These are phyloP conservation scores for Auriscalpium orientale DNA, from an alignment of 768 basidiomycete species.

Conservation along the genomic window DNA sequence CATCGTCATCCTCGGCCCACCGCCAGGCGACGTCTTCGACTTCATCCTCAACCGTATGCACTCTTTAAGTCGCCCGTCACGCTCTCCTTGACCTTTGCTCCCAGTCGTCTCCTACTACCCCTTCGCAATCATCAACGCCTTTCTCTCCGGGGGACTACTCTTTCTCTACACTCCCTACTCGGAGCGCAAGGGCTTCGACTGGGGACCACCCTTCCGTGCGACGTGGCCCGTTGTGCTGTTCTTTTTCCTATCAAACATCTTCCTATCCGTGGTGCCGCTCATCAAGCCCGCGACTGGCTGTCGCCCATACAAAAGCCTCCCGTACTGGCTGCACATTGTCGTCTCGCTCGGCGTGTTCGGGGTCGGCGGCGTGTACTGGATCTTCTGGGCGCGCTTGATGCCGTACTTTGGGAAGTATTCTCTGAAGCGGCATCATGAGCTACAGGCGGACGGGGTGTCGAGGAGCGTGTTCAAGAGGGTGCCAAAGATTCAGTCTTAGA, in stretches of 20 bases:
- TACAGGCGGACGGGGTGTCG: slow-evolving; percentile 44
- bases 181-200: slow-evolving; percentile 35
- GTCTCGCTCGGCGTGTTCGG: slow-evolving; percentile 19
- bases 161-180: slow-evolving; percentile 40
- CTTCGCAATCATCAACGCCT: slow-evolving; percentile 46
- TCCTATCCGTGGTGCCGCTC: slow-evolving; percentile 54
- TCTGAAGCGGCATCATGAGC: slow-evolving; percentile 18
- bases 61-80: slow-evolving; percentile 33
- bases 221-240: slow-evolving; percentile 39
- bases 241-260: slow-evolving; percentile 60
- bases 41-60: slow-evolving; percentile 59
- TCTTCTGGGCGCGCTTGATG: slow-evolving; percentile 20
- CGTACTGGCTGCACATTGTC: slow-evolving; percentile 45
- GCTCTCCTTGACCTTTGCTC: slow-evolving; percentile 47
- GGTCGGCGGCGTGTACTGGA: slow-evolving; percentile 26
- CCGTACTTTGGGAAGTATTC: slow-evolving; percentile 22
- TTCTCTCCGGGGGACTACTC: slow-evolving; percentile 55
- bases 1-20: slow-evolving; percentile 44
- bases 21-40: slow-evolving; percentile 68
- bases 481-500: too few relatives aligned
- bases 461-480: slow-evolving; percentile 43
- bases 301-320: slow-evolving; percentile 47
- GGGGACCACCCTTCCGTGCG: slow-evolving; percentile 61
- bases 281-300: slow-evolving; percentile 50
- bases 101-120: slow-evolving; percentile 18